These are phyloP conservation scores for Pyrrhoderma lamaoense DNA, from an alignment of 1,284 basidiomycete genomes.

Conservation along the genomic window DNA sequence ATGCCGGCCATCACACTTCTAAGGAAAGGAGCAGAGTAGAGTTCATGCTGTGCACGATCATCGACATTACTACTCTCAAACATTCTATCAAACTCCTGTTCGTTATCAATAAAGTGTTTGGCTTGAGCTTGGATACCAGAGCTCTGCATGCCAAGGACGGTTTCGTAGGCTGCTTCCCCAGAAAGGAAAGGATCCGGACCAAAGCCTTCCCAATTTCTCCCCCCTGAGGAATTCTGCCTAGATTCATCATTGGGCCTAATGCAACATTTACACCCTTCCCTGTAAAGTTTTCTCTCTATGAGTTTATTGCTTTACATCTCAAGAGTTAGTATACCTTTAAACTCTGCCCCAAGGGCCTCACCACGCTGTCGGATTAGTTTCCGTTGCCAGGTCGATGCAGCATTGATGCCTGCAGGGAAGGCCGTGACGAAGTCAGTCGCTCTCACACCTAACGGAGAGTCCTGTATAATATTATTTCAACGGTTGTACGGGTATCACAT, in stretches of 20 bases:
- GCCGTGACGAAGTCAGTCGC: conserved; percentile 43
- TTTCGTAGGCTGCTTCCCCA: conserved; percentile 68
- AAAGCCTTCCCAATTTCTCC: conserved; percentile 84
- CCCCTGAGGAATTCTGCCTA: conserved; percentile 61
- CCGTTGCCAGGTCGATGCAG: conserved; percentile 57
- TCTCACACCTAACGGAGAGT: conserved; percentile 42
- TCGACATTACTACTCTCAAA: conserved; percentile 59
- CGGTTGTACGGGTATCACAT: not conserved
- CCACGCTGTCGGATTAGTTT: conserved; percentile 66
- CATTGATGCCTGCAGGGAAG: conserved; percentile 55
- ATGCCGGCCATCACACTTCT: conserved; percentile 69
- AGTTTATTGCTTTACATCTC: too few relatives aligned
- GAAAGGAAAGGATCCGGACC: conserved; percentile 71
- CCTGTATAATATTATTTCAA: conserved; percentile 28
- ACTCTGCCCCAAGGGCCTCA: conserved; percentile 70
- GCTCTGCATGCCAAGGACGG: conserved; percentile 66
- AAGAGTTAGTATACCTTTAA: conserved; percentile 30
- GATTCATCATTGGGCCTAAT: conserved; percentile 62
- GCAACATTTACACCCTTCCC: conserved; percentile 71
- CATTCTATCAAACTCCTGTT: conserved; percentile 59
- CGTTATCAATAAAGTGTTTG: conserved; percentile 72
- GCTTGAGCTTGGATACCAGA: conserved; percentile 71
- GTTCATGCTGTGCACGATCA: conserved; percentile 70
- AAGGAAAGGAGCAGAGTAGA: conserved; percentile 69
- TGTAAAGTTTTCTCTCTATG: too few relatives aligned